phyloP scores from a whole-genome alignment of 2,329 filamentous ascomycete species.

The Diaporthe sp. region DNA sequence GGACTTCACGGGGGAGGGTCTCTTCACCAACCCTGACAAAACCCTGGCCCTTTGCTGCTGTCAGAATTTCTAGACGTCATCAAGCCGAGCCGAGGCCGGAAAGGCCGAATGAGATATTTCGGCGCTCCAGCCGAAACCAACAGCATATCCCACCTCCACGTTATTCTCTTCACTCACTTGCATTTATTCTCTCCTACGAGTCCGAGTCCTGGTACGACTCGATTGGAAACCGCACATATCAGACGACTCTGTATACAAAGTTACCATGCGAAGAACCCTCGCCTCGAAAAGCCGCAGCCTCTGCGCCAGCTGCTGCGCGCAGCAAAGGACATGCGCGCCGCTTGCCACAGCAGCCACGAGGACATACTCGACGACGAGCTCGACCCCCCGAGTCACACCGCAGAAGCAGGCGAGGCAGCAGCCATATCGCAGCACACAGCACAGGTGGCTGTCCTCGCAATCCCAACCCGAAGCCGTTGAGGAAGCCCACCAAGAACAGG shows the following conservation, averaged over 20 bases:
- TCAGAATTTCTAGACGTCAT: constrained; percentile 1
- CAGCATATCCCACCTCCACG: background rate
- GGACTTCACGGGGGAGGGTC: background rate
- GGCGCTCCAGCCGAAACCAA: background rate
- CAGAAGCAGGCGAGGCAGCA: background rate
- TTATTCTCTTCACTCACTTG: too few relatives aligned
- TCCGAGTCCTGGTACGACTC: background rate
- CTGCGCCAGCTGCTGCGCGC: constrained; percentile 11
- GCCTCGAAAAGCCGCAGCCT: constrained; percentile 14
- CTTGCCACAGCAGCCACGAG: constrained; percentile 1
- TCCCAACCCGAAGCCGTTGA: background rate
- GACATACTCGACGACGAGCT: background rate
- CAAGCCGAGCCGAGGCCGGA: constrained; percentile 24
- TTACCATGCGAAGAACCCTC: background rate
- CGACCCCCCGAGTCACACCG: background rate
- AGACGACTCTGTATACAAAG: background rate
- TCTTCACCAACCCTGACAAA: background rate
- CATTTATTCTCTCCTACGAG: background rate
- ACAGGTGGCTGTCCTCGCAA: constrained; percentile 33
- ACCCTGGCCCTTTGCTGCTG: background rate
- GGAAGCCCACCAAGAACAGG: constrained; percentile 1
- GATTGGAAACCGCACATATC: background rate
- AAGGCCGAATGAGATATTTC: constrained; percentile 13
- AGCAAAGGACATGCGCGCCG: background rate
- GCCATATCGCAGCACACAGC: background rate